Evolutionary conservation across 176 grass and related monocot genomes (phyloP), one percentile per base, ranked within the genome.

Genomic region (Ensete glaucum): DNA sequence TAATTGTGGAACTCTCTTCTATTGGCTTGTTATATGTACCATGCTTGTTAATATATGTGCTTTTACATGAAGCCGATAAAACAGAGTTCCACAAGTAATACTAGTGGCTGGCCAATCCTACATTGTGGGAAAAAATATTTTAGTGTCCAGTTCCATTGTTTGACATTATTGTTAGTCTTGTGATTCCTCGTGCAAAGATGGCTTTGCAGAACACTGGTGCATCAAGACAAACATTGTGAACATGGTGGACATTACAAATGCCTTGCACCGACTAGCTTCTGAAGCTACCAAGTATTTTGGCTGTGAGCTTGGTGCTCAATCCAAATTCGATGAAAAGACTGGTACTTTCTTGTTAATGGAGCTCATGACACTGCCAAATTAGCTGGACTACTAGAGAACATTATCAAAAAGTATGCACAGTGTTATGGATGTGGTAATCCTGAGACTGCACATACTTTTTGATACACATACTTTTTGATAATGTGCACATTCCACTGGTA

Each of bases 221-320:
- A 96, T 90, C 72, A 92, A 89, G 83, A 89, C 92, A 7, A 96
- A 96, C 52, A 51, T 92, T 12, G 89, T 96, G 22, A 96, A 96
- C 83, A 92, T 90, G 89, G 89, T 92, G 48, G 92, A 86, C 66
- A 87, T 90, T 16, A 85, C 87, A 27, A 92, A 88, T 62, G 92
- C 92, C 24, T 83, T 92, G 52, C 81, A 82, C 29, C 83, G 89
- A 34, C 85, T 89, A 23, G 89, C 93, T 50, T 90, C 87, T 5
- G 88, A 96, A 51, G 92, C 85, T 1, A 92, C 81, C 0, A 92
- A 96, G 73, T 96, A 89, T 68, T 89, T 96, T 26, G 83, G 85
- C 1, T 88, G 87, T 67, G 87, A 85, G 9, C 85, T 92, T 70
- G 89, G 85, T 14, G 87, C 89, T 3, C 87, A 90, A 10, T 92